Evolutionary conservation across 169 alveolate species (phyloP).

Genomic region (Babesia bovis): DNA sequence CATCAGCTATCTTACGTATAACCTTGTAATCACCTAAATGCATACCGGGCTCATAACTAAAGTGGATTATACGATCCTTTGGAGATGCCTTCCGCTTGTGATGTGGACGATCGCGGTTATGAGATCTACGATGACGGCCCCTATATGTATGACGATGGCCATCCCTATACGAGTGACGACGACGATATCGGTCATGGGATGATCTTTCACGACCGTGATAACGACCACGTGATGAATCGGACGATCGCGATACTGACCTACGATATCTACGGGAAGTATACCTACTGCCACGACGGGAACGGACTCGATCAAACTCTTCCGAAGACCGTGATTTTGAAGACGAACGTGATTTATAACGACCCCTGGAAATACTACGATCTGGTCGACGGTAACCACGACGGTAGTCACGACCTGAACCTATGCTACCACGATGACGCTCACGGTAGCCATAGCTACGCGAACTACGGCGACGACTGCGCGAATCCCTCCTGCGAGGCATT

Average conservation of each 20-base stretch:
- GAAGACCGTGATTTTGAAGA: too few species aligned
- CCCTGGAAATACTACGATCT: neutral
- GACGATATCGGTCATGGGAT: neutral
- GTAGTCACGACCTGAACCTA: conserved; percentile 19
- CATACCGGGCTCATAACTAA: conserved; percentile 77
- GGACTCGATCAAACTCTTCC: conserved; percentile 2
- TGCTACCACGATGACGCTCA: conserved; percentile 14
- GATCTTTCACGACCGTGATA: neutral
- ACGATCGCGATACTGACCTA: neutral
- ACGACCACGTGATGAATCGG: neutral
- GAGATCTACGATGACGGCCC: neutral
- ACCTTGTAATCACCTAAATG: conserved; percentile 82
- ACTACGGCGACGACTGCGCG: conserved; percentile 33
- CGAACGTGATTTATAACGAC: neutral
- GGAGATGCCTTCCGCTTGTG: conserved; percentile 28
- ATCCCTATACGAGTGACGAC: neutral
- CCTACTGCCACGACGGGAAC: conserved; percentile 4
- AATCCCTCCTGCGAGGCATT: conserved; percentile 41
- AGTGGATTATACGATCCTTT: conserved; percentile 32
- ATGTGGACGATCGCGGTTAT: conserved; percentile 1
- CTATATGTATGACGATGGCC: conserved; percentile 32
- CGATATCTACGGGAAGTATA: neutral
- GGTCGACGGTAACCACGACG: neutral
- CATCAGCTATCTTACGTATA: conserved; percentile 90
- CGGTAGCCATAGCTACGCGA: conserved; percentile 17